Conservation (phyloP, 768 basidiomycete species). For the Favolaschia claudopus region DNA sequence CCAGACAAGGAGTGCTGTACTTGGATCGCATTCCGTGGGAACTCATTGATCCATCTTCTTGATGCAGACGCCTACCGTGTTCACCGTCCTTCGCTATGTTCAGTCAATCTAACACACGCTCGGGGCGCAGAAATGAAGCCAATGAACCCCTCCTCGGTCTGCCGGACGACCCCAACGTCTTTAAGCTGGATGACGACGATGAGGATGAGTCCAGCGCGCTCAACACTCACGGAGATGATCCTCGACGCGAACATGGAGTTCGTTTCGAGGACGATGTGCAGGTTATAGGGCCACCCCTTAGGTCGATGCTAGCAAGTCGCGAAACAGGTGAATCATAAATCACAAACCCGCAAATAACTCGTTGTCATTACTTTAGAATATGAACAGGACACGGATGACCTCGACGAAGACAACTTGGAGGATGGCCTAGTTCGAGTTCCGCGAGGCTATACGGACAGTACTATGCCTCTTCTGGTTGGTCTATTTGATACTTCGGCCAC, state of each 20-base stretch:
- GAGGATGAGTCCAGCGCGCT: constrained; percentile 46
- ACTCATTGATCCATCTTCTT: no score
- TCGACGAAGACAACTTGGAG: constrained; percentile 61
- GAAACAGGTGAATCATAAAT: constrained; percentile 76
- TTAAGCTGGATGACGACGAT: constrained; percentile 62
- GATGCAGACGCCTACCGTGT: no score
- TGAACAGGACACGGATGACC: constrained; percentile 84
- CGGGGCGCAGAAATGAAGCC: constrained; percentile 43
- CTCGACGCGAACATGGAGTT: constrained; percentile 57
- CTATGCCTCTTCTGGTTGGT: constrained; percentile 82
- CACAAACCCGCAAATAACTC: constrained; percentile 9
- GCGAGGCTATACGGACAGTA: constrained; percentile 54
- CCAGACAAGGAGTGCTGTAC: no score
- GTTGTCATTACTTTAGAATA: constrained; percentile 60
- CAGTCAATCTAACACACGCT: constrained; percentile 20
- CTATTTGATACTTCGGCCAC: constrained; percentile 71
- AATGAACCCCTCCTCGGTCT: constrained; percentile 65
- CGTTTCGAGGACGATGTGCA: constrained; percentile 75
- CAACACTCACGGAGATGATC: constrained; percentile 37
- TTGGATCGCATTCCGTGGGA: no score
- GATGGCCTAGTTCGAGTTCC: constrained; percentile 38
- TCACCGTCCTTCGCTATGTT: constrained; percentile 19
- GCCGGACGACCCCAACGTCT: constrained; percentile 51
- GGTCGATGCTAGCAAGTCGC: constrained; percentile 78
- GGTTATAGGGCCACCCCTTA: constrained; percentile 70